A percentile compares a stretch with the other conserved stretches of the same genome.
Evolutionary conservation across 225 moss, liverwort and hornwort genomes (phyloP).

Genomic region (Sphagnum contortum): DNA sequence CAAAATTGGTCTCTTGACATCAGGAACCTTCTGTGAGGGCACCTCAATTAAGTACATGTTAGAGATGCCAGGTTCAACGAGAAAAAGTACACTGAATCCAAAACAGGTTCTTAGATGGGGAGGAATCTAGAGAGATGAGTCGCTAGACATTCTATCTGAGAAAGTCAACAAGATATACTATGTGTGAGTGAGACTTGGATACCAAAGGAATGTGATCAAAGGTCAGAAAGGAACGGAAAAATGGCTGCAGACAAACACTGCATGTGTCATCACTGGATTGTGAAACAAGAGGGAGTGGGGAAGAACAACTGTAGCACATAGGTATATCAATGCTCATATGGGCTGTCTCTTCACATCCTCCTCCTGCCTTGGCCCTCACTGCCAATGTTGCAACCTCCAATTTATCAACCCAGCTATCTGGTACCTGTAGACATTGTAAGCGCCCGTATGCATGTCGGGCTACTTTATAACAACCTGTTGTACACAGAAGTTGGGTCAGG

Average conservation of each 20-base stretch:
- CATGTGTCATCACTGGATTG: constrained; percentile 45
- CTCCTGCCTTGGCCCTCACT: constrained; percentile 50
- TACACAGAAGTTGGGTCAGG: neutral
- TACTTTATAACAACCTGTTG: constrained; percentile 68
- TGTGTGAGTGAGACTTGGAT: neutral
- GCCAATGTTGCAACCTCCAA: constrained; percentile 71
- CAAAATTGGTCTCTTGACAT: neutral
- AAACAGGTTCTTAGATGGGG: no score
- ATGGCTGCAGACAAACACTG: constrained; percentile 58
- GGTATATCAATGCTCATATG: constrained; percentile 35
- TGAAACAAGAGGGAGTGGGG: constrained; percentile 47
- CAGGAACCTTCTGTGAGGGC: no score
- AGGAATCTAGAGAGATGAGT: no score
- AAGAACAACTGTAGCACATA: constrained; percentile 68
- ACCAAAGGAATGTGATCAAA: constrained; percentile 86
- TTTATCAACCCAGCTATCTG: constrained; percentile 68
- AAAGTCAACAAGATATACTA: no score
- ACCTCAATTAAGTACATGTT: no score
- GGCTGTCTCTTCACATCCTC: constrained; percentile 23
- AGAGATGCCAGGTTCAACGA: no score
- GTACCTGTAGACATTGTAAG: constrained; percentile 65
- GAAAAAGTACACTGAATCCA: no score
- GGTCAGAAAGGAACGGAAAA: constrained; percentile 81
- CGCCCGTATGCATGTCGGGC: constrained; percentile 70
- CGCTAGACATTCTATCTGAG: no score